These are phyloP conservation scores for Amoebophrya sp. DNA, from an alignment of 169 alveolate genomes.

Conservation along the genomic window DNA sequence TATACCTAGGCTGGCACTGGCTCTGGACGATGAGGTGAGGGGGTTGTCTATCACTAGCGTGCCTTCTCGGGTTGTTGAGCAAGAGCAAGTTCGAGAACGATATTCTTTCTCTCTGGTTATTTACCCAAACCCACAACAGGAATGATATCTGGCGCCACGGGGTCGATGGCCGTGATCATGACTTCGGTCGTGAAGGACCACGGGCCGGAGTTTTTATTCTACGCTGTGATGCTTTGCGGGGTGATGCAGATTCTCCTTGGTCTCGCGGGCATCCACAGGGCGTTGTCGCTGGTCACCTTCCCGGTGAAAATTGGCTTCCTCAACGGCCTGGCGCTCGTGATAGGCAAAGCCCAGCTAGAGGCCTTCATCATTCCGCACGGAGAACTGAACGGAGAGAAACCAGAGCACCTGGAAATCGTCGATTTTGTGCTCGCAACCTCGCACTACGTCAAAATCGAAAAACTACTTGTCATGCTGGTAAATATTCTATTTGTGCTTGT, in stretches of 20 bases:
- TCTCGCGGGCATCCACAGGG: not conserved
- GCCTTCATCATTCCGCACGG: not conserved
- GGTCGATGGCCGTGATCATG: constrained; percentile 15
- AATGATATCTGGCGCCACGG: constrained; percentile 17
- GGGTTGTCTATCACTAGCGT: no score
- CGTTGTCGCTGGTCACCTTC: not conserved
- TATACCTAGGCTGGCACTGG: no score
- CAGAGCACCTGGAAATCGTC: not conserved
- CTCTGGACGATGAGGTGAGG: no score
- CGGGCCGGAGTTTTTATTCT: not conserved
- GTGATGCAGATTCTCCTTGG: not conserved
- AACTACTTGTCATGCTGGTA: not conserved
- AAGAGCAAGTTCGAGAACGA: not conserved
- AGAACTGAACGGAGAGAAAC: not conserved
- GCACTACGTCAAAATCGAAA: not conserved
- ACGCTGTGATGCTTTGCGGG: constrained; percentile 8
- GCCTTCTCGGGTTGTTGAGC: not conserved
- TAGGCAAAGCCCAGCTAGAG: constrained; percentile 4
- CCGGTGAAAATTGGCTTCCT: constrained; percentile 11
- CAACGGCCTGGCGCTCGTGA: constrained; percentile 13
- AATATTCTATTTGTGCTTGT: no score
- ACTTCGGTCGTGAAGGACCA: not conserved
- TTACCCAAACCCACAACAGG: not conserved
- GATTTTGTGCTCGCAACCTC: not conserved
- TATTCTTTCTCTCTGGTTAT: not conserved